These are phyloP conservation scores for Starmerella bombicola DNA, from an alignment of 805 yeast genomes.

Conservation along the genomic window DNA sequence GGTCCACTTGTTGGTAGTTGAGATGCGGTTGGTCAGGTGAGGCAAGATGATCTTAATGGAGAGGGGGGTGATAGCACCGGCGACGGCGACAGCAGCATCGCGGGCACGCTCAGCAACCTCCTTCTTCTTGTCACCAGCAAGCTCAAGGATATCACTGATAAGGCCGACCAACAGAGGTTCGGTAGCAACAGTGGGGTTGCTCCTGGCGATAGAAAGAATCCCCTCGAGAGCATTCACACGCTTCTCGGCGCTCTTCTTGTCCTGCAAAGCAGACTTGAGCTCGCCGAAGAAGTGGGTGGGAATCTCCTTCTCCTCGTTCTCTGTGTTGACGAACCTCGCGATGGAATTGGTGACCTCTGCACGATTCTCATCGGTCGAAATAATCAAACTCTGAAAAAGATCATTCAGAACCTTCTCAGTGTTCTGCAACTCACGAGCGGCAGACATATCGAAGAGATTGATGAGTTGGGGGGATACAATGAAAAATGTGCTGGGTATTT, in stretches of 20 bases:
- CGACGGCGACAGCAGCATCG: constrained; percentile 62
- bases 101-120: constrained; percentile 63
- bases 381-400: constrained; percentile 81
- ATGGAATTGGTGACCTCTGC: constrained; percentile 78
- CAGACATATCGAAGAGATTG: constrained; percentile 15
- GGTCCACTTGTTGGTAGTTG: constrained; percentile 77
- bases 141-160: constrained; percentile 51
- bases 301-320: constrained; percentile 96
- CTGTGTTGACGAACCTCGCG: constrained; percentile 87
- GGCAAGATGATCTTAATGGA: constrained; percentile 88
- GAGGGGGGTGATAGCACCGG: constrained; percentile 77
- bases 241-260: constrained; percentile 59
- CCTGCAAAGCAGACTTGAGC: constrained; percentile 60
- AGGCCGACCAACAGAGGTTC: constrained; percentile 89
- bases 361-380: constrained; percentile 71
- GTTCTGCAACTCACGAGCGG: constrained; percentile 26
- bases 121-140: constrained; percentile 83
- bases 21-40: constrained; percentile 54
- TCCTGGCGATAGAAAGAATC: constrained; percentile 67
- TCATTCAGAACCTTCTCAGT: constrained; percentile 68
- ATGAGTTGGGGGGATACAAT: constrained; percentile 1
- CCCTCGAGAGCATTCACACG: constrained; percentile 76
- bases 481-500: constrained; percentile 8
- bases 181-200: constrained; percentile 54
- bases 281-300: constrained; percentile 77